Conservation (phyloP, 2,329 filamentous ascomycete species). For the Leptosphaerulina australis region DNA sequence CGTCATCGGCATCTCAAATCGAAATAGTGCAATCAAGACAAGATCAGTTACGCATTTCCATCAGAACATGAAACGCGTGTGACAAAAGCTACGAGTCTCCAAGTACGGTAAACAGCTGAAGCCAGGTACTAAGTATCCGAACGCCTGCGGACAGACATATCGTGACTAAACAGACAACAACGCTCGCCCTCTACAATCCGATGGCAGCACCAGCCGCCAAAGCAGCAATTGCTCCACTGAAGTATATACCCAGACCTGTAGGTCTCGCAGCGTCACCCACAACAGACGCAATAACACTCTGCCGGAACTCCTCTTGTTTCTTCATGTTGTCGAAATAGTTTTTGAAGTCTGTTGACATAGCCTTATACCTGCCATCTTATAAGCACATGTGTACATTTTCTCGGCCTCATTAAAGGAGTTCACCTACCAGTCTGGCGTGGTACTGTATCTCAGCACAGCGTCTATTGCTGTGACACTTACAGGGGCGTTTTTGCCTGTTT, state of each 20-base stretch:
- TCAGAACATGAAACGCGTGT: neutral
- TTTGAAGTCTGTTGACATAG: constrained; percentile 18
- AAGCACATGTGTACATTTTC: neutral
- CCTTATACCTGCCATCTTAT: constrained; percentile 8
- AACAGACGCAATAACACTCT: constrained; percentile 6
- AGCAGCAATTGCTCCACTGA: constrained; percentile 12
- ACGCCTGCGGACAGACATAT: constrained; percentile 1
- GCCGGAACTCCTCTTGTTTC: constrained; percentile 4
- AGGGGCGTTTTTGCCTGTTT: constrained; percentile 13
- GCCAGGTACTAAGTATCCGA: constrained; percentile 11
- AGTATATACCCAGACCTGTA: neutral
- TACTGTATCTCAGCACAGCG: constrained; percentile 2
- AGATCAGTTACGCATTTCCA: neutral
- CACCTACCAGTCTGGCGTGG: constrained; percentile 16
- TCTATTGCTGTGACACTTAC: constrained; percentile 16
- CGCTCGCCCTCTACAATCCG: constrained; percentile 1
- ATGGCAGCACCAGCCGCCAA: constrained; percentile 12
- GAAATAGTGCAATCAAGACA: neutral
- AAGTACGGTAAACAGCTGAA: neutral
- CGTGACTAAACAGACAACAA: neutral
- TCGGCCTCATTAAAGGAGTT: neutral
- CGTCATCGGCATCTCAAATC: constrained; percentile 11
- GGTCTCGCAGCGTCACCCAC: constrained; percentile 7
- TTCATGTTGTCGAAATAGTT: constrained; percentile 11
- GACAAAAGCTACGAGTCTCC: neutral